phyloP scores from a whole-genome alignment of 2,329 filamentous ascomycete genomes.

The Penicillium sp. region DNA sequence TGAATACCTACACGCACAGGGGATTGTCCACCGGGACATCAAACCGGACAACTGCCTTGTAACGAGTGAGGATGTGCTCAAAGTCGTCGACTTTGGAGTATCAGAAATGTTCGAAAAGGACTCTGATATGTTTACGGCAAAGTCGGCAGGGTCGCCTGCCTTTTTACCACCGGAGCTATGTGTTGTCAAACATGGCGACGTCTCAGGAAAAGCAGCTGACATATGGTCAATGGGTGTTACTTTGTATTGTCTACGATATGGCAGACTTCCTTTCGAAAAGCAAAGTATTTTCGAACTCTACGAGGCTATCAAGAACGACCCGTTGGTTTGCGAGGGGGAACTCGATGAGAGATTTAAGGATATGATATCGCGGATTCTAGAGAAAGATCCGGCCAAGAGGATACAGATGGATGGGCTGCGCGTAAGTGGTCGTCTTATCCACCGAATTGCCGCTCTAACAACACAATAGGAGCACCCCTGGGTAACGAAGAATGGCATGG shows the following conservation, averaged over 20 bases:
- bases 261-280: constrained; percentile 83
- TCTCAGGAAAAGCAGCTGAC: constrained; percentile 88
- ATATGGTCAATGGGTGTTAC: constrained; percentile 99
- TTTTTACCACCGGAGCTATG: constrained; percentile 95
- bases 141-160: constrained; percentile 91
- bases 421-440: constrained; percentile 58
- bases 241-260: constrained; percentile 89
- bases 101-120: constrained; percentile 97
- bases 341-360: constrained; percentile 73
- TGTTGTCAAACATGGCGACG: constrained; percentile 79
- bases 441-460: constrained; percentile 5
- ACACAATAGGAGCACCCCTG: constrained; percentile 77
- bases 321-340: constrained; percentile 65
- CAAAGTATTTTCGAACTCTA: constrained; percentile 83
- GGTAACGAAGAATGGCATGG: constrained; percentile 81
- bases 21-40: constrained; percentile 94
- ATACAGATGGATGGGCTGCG: constrained; percentile 83
- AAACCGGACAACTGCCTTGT: constrained; percentile 96
- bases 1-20: constrained; percentile 93
- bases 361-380: constrained; percentile 73
- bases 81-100: constrained; percentile 98
- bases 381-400: constrained; percentile 82
- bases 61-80: constrained; percentile 89
- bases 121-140: constrained; percentile 84
- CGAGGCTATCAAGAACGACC: constrained; percentile 79